Conservation (phyloP, 2,329 filamentous ascomycete species). For the Pseudocercospora cruenta region DNA sequence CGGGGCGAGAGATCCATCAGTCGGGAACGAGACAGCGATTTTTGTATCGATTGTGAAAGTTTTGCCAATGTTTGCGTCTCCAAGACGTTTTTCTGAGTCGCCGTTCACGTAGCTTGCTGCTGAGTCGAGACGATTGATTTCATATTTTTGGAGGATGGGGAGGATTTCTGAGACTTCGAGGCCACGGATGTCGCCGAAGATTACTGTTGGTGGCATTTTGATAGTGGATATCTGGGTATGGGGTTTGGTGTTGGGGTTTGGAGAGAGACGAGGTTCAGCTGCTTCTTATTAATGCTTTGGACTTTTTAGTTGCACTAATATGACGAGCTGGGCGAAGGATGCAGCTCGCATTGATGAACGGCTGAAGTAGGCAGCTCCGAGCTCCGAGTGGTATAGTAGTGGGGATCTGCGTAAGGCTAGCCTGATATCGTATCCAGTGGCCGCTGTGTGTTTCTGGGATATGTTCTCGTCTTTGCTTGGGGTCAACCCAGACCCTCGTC, state of each 20-base stretch:
- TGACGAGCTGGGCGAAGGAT: not conserved
- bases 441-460: too few species aligned
- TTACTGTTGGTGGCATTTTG: constrained; percentile 9
- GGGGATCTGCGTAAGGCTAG: too few species aligned
- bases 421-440: too few species aligned
- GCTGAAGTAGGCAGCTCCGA: not conserved
- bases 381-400: not conserved
- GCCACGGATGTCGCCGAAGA: constrained; percentile 18
- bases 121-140: constrained; percentile 43
- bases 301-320: too few species aligned
- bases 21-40: constrained; percentile 25
- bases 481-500: too few species aligned
- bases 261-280: not conserved
- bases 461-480: too few species aligned
- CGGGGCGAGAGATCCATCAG: constrained; percentile 25
- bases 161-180: not conserved
- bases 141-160: constrained; percentile 35
- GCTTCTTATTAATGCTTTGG: not conserved
- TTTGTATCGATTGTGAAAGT: constrained; percentile 37
- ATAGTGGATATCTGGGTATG: not conserved
- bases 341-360: not conserved
- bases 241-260: not conserved
- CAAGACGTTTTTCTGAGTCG: constrained; percentile 48
- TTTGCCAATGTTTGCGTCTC: constrained; percentile 27
- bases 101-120: constrained; percentile 44